Conservation (phyloP, 768 basidiomycete genomes). For the Collybiopsis confluens region DNA sequence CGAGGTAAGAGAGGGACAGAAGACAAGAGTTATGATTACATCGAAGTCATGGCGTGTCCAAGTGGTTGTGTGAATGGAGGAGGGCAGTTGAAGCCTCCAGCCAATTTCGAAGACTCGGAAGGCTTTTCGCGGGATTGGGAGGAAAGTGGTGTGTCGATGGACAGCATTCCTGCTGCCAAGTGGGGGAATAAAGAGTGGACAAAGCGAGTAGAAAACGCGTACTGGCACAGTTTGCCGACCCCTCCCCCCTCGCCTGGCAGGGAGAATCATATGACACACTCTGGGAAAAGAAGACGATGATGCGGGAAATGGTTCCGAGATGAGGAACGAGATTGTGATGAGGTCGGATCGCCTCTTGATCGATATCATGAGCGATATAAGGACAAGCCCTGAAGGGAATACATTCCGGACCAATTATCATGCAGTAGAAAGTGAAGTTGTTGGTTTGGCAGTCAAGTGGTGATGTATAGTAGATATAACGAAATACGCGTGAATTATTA, state of each 20-base stretch:
- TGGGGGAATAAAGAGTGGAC: conserved; percentile 89
- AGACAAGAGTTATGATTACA: conserved; percentile 73
- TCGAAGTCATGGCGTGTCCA: conserved; percentile 99
- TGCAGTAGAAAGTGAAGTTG: conserved; percentile 81
- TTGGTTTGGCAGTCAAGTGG: conserved; percentile 76
- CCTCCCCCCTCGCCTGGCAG: conserved; percentile 33
- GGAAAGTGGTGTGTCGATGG: conserved; percentile 42
- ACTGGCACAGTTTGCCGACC: conserved; percentile 56
- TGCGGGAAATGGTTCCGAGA: conserved; percentile 20
- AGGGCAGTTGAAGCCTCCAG: conserved; percentile 64
- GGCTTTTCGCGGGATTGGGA: conserved; percentile 63
- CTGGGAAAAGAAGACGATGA: conserved; percentile 10
- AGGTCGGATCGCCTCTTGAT: conserved; percentile 33
- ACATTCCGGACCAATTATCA: conserved; percentile 77
- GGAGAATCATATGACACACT: conserved; percentile 15
- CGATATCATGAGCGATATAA: conserved; percentile 22
- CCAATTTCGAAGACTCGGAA: conserved; percentile 45
- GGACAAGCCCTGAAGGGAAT: conserved; percentile 23
- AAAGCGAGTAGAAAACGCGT: conserved; percentile 71
- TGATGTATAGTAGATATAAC: conserved; percentile 23
- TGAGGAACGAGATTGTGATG: conserved; percentile 19
- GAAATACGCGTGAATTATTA: conserved; percentile 5
- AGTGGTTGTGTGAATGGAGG: conserved; percentile 97
- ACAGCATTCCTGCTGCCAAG: conserved; percentile 35
- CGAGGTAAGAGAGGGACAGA: conserved; percentile 27